Evolutionary conservation across 1,284 basidiomycete species (phyloP).

Genomic region (Rhodotorula sp.): DNA sequence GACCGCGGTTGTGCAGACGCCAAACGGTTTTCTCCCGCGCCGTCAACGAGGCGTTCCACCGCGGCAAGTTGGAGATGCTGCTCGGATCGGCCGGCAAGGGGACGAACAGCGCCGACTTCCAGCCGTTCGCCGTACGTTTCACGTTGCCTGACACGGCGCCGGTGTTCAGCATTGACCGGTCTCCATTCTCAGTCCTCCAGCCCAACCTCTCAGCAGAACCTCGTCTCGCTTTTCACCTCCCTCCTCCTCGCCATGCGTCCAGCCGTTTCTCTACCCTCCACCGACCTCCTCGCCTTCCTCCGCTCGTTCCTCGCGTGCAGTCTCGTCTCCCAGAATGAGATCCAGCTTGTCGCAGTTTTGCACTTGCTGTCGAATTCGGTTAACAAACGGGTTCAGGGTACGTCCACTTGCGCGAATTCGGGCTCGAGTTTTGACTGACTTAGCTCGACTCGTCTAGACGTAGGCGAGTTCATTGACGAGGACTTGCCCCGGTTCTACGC

Average conservation of each 20-base stretch:
- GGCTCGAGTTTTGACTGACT: not conserved
- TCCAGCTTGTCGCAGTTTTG: conserved; percentile 62
- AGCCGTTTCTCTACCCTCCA: conserved; percentile 57
- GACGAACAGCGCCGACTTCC: conserved; percentile 51
- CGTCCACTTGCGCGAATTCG: no score
- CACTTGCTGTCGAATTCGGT: conserved; percentile 66
- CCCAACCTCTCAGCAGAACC: conserved; percentile 32
- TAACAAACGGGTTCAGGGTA: conserved; percentile 62
- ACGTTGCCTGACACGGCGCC: not conserved
- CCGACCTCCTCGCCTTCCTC: conserved; percentile 56
- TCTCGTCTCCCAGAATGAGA: conserved; percentile 56
- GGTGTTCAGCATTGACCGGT: not conserved
- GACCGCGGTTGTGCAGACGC: conserved; percentile 54
- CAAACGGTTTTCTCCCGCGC: conserved; percentile 58
- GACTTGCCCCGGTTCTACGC: not conserved
- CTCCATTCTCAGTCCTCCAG: not conserved
- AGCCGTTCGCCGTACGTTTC: conserved; percentile 49
- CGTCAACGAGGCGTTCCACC: conserved; percentile 62
- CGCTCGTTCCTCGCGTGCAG: conserved; percentile 51
- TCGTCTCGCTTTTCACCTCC: conserved; percentile 22
- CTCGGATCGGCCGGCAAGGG: conserved; percentile 19
- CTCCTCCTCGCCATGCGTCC: conserved; percentile 24
- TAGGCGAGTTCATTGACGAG: not conserved
- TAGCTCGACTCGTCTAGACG: not conserved
- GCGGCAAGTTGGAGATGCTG: conserved; percentile 57